Conservation (phyloP, 140 eudicot species). For the Ambrosia hybrid region DNA sequence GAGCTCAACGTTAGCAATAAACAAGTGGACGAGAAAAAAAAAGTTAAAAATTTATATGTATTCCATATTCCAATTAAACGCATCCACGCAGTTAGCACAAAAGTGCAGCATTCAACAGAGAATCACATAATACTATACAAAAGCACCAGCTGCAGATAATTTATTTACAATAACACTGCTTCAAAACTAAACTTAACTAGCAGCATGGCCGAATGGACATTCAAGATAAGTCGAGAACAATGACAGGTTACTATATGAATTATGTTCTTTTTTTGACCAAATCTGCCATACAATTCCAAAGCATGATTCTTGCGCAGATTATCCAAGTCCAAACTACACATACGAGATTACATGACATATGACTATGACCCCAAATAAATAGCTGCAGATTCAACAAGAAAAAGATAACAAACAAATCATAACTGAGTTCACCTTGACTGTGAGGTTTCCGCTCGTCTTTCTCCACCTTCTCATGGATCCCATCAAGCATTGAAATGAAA, state of each 20-base stretch:
- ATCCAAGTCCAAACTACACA: background rate
- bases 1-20: constrained; percentile 17
- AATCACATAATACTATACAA: background rate
- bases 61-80: constrained; percentile 1
- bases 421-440: constrained; percentile 52
- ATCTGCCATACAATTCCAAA: constrained; percentile 11
- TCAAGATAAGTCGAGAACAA: background rate
- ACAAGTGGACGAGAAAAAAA: background rate
- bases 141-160: background rate
- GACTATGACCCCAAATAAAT: constrained; percentile 10
- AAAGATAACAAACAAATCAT: constrained; percentile 1
- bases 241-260: background rate
- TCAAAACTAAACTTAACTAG: constrained; percentile 8
- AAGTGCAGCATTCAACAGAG: constrained; percentile 15
- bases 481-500: constrained; percentile 88
- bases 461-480: constrained; percentile 79
- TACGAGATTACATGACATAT: background rate
- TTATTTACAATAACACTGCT: background rate
- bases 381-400: constrained; percentile 12
- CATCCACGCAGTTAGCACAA: too few relatives aligned
- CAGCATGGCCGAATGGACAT: constrained; percentile 12
- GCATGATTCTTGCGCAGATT: constrained; percentile 15
- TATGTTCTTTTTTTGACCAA: background rate
- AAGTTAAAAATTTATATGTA: background rate
- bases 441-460: constrained; percentile 61